Conservation (phyloP, 768 basidiomycete species). For the Albatrellus ellisii region DNA sequence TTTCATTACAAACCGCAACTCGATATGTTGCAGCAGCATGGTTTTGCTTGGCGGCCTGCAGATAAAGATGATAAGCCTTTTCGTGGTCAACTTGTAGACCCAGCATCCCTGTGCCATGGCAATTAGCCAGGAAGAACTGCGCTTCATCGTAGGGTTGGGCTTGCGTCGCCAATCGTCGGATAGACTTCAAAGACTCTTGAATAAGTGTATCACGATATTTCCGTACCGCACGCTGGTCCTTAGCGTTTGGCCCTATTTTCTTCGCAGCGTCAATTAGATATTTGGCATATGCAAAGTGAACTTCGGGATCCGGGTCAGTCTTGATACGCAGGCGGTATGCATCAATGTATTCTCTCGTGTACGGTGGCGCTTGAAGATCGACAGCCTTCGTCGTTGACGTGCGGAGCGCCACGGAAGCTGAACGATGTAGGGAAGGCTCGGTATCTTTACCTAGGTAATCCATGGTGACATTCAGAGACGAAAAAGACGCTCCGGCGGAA, state of each 20-base stretch:
- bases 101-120: conserved; percentile 88
- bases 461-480: too few relatives aligned
- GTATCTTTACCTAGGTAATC: conserved; percentile 39
- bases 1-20: conserved; percentile 97
- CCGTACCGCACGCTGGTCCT: conserved; percentile 72
- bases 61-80: conserved; percentile 91
- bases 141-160: conserved; percentile 90
- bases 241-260: conserved; percentile 63
- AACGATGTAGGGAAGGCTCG: conserved; percentile 42
- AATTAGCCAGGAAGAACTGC: conserved; percentile 97
- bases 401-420: conserved; percentile 42
- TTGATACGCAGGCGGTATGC: conserved; percentile 97
- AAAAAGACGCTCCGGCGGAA: conserved; percentile 11
- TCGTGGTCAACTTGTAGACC: conserved; percentile 98
- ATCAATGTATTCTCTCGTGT: conserved; percentile 93
- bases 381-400: conserved; percentile 68
- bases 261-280: conserved; percentile 98
- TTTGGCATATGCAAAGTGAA: conserved; percentile 96
- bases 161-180: conserved; percentile 86
- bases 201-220: conserved; percentile 86
- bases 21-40: conserved; percentile 92
- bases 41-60: conserved; percentile 96
- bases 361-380: conserved; percentile 73
- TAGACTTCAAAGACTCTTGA: conserved; percentile 80
- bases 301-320: conserved; percentile 94